phyloP scores from a whole-genome alignment of 2,329 filamentous ascomycete genomes.

The Botrytis medusae region DNA sequence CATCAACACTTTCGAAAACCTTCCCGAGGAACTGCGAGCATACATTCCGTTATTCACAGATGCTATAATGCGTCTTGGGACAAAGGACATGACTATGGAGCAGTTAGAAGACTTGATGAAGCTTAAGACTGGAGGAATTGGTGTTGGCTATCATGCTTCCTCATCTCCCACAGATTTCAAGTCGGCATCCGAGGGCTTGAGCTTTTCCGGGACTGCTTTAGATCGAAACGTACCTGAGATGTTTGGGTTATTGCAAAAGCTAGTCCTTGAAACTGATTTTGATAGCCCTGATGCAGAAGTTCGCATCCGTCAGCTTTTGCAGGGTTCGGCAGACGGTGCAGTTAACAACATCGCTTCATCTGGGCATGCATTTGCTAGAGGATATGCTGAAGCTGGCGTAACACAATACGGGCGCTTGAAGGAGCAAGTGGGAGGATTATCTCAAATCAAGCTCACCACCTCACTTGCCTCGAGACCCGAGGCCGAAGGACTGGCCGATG shows the following conservation, averaged over 20 bases:
- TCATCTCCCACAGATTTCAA: conserved; percentile 72
- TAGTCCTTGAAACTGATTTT: conserved; percentile 88
- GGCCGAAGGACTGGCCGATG: conserved; percentile 67
- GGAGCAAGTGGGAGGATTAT: conserved; percentile 87
- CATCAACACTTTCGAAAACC: conserved; percentile 72
- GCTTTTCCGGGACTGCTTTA: conserved; percentile 81
- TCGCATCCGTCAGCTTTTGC: conserved; percentile 82
- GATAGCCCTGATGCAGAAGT: conserved; percentile 76
- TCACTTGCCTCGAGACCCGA: conserved; percentile 71
- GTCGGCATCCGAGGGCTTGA: conserved; percentile 74
- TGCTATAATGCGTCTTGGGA: conserved; percentile 89
- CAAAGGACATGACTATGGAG: conserved; percentile 84
- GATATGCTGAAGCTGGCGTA: conserved; percentile 78
- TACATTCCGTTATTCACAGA: conserved; percentile 90
- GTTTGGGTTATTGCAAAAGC: conserved; percentile 78
- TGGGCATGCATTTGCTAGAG: conserved; percentile 83
- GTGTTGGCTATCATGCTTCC: conserved; percentile 79
- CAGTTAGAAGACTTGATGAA: conserved; percentile 95
- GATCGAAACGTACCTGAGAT: conserved; percentile 89
- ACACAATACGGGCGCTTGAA: conserved; percentile 69
- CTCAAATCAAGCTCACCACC: conserved; percentile 83
- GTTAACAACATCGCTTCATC: conserved; percentile 89
- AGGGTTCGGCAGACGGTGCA: conserved; percentile 83
- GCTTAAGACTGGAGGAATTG: conserved; percentile 89
- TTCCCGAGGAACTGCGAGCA: conserved; percentile 81